Percentiles rank a stretch among this genome's conserved stretches.
Conservation (phyloP, 176 grass and related monocot genomes). For the Phoenix roebelenii region DNA sequence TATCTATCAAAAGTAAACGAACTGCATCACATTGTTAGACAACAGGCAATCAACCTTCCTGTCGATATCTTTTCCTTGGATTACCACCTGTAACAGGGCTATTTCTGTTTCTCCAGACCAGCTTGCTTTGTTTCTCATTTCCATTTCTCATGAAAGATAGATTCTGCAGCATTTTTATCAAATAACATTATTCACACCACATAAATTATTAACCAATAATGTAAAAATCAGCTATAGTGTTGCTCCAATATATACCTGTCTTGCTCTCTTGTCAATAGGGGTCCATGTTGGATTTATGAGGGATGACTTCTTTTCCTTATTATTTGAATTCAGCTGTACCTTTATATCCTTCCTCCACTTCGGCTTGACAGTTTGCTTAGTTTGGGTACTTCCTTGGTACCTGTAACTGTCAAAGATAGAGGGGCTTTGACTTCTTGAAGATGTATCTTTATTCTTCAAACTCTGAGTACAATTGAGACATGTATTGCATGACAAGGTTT, state of each 20-base stretch:
- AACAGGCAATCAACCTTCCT: slow-evolving; percentile 31
- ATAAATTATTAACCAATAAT: too few relatives aligned
- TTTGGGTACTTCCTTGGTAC: slow-evolving; percentile 32
- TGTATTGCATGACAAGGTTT: slow-evolving; percentile 21
- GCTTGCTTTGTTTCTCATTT: slow-evolving; percentile 85
- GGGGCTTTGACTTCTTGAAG: slow-evolving; percentile 34
- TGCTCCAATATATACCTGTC: slow-evolving; percentile 41
- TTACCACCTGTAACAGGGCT: slow-evolving; percentile 46
- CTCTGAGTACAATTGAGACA: slow-evolving; percentile 19
- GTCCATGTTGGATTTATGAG: slow-evolving; percentile 52
- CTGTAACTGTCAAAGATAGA: slow-evolving; percentile 56
- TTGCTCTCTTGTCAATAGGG: slow-evolving; percentile 85
- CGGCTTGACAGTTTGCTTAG: slow-evolving; percentile 22
- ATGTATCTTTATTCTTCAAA: slow-evolving; percentile 27
- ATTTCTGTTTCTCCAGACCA: slow-evolving; percentile 68
- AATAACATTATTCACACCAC: too few relatives aligned
- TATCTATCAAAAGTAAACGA: too few relatives aligned
- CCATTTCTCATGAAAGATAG: slow-evolving; percentile 71
- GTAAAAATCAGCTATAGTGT: too few relatives aligned
- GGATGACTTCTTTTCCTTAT: slow-evolving; percentile 34
- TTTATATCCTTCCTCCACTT: slow-evolving; percentile 43
- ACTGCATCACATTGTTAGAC: slow-evolving; percentile 12
- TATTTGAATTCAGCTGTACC: slow-evolving; percentile 23
- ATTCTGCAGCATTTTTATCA: slow-evolving; percentile 50
- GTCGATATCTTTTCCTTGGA: slow-evolving; percentile 52